Base-by-base conservation (phyloP, 805 yeast species). In the Priceomyces medius region DNA sequence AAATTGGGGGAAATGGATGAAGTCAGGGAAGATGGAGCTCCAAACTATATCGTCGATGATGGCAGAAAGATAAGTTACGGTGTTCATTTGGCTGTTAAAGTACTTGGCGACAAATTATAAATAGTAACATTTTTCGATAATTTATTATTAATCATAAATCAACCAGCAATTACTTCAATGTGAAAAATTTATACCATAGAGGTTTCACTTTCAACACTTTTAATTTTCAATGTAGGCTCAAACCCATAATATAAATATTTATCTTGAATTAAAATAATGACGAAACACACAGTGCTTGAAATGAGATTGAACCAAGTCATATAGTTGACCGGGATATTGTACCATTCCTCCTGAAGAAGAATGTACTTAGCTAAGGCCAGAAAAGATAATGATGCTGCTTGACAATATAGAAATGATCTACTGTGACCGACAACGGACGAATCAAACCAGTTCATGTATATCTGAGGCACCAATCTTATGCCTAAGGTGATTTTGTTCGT, bases 41-140 rank as follows among this genome's bases (percentile, higher is more conserved):
- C 38, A 3, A 40, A 48, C 3, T 60, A 55, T 40, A 70, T 74
- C 10, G 61, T 73, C 5, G 79, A 79, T 37, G 70, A 72, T 26
- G 84, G 82, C 34, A 73, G 95, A 52, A 64, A 74, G 33, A 79
- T 86, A 32, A 71, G 83, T 35, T 64, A 66, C 36, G 81, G 83
- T 13, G 89, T 86, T 13, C 79, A 76, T 42, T 50, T 83, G 35
- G 88, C 89, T 2, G 76, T 89, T n/a, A 76, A 70, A 36, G 43
- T 83, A 9, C 54, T 85, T 16, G 83, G 86, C 0, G 80, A 77
- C 6, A 76, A 77, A 59, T 58, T 84, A 23, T 56, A 48, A 31
- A 32, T 32, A 16, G 21, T 16, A 32, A 32, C 24, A 13, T 32
- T 19, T 20, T 18, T 20, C 19, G 19, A n/a, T 16, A 32, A 32